phyloP scores from a whole-genome alignment of 225 moss, liverwort and hornwort species.

The Climacium dendroides region DNA sequence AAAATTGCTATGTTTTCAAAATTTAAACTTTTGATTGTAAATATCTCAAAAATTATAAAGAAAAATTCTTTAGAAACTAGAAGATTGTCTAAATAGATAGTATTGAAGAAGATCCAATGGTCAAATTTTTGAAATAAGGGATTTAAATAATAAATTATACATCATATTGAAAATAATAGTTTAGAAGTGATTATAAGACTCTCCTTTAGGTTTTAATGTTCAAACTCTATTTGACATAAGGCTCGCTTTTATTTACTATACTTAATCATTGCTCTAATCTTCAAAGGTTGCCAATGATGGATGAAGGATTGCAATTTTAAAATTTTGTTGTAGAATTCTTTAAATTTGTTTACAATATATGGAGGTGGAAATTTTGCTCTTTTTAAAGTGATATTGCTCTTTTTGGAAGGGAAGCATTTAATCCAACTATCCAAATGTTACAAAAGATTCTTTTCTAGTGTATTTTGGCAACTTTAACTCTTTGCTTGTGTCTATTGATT shows the following conservation, averaged over 20 bases:
- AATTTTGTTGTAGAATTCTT: background rate
- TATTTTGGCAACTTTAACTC: background rate
- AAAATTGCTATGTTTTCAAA: background rate
- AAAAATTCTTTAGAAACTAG: background rate
- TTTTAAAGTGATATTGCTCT: background rate
- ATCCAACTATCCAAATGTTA: background rate
- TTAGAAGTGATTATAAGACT: too few relatives aligned
- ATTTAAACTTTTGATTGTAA: background rate
- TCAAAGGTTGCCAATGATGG: background rate
- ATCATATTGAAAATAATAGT: too few relatives aligned
- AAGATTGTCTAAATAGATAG: background rate
- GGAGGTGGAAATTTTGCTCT: fast-evolving
- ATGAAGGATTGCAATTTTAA: background rate
- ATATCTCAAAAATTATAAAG: background rate
- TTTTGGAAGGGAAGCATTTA: background rate
- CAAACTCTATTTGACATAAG: background rate
- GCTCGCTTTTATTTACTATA: fast-evolving
- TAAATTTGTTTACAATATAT: background rate
- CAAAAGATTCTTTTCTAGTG: background rate
- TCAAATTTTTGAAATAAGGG: background rate
- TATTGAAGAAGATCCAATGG: background rate
- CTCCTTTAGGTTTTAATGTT: background rate
- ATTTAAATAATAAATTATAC: too few relatives aligned
- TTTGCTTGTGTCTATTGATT: too few relatives aligned
- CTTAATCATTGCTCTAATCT: fast-evolving